Conservation (phyloP, 495 filamentous ascomycete genomes). For the Pseudoneurospora amorphoporcata region DNA sequence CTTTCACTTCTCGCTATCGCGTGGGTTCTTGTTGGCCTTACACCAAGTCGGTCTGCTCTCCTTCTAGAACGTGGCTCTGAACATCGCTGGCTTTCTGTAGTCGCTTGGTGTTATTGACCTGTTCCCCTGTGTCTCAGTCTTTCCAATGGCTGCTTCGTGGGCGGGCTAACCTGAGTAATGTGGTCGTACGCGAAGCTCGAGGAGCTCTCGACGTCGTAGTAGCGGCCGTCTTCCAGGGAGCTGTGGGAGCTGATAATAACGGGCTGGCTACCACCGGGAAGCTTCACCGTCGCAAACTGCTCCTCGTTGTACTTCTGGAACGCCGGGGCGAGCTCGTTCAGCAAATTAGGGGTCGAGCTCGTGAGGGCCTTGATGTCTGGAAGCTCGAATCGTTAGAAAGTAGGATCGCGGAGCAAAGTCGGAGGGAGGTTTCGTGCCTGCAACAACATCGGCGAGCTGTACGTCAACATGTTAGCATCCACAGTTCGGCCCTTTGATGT, state of each 20-base stretch:
- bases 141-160: neutral
- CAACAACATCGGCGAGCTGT: slow-evolving; percentile 81
- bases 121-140: neutral
- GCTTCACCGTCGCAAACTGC: slow-evolving; percentile 78
- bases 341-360: slow-evolving; percentile 53
- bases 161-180: slow-evolving; percentile 51
- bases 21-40: slow-evolving; percentile 25
- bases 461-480: slow-evolving; percentile 8
- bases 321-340: slow-evolving; percentile 64
- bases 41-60: slow-evolving; percentile 69
- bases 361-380: slow-evolving; percentile 85
- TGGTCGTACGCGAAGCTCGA: slow-evolving; percentile 86
- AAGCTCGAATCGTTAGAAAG: slow-evolving; percentile 5
- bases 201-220: slow-evolving; percentile 79
- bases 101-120: neutral
- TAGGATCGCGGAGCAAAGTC: neutral
- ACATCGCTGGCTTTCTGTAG: slow-evolving; percentile 68
- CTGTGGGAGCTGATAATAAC: slow-evolving; percentile 85
- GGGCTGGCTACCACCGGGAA: slow-evolving; percentile 73
- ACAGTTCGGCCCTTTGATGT: neutral
- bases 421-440: slow-evolving; percentile 43
- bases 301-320: slow-evolving; percentile 95
- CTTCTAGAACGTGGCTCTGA: slow-evolving; percentile 74
- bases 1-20: neutral
- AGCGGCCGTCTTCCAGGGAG: slow-evolving; percentile 63